Conservation (phyloP, 2,329 filamentous ascomycete species). For the Apiospora rasikravindrae region DNA sequence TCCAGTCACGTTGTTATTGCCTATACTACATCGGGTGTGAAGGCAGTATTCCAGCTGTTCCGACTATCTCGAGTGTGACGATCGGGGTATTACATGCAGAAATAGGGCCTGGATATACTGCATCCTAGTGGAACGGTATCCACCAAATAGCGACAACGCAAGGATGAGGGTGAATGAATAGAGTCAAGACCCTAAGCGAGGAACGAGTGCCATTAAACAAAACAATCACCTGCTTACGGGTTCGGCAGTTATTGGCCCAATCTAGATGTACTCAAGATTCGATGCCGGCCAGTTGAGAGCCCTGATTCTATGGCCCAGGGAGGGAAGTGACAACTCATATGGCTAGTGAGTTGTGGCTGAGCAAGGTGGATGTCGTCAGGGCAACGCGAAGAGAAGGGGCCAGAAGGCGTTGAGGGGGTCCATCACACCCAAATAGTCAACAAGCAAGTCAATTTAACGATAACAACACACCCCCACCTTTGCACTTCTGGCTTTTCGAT, state of each 20-base stretch:
- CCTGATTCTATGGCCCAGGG: conserved; percentile 10
- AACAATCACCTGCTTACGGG: neutral
- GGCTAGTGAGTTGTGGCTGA: neutral
- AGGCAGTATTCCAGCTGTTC: neutral
- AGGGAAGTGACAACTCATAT: neutral
- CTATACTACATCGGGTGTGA: neutral
- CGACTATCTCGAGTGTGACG: neutral
- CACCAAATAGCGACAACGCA: neutral
- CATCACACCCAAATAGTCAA: conserved; percentile 13
- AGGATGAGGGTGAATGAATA: neutral
- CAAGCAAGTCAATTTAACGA: conserved; percentile 2
- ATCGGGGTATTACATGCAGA: conserved; percentile 1
- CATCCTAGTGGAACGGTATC: neutral
- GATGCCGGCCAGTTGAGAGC: neutral
- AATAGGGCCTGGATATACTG: neutral
- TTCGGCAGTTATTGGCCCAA: conserved; percentile 5
- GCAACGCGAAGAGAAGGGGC: neutral
- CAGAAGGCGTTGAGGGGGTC: neutral
- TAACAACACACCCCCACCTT: conserved; percentile 1
- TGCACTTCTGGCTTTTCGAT: neutral
- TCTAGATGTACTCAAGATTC: too few species aligned
- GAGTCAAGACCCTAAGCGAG: neutral
- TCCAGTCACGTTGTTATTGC: neutral
- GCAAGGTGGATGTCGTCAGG: neutral
- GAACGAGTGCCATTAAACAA: neutral